Percentiles rank a stretch among this genome's conserved stretches.
These are phyloP conservation scores for Thraustotheca clavata DNA, from an alignment of 352 stramenopile species.

Conservation along the genomic window DNA sequence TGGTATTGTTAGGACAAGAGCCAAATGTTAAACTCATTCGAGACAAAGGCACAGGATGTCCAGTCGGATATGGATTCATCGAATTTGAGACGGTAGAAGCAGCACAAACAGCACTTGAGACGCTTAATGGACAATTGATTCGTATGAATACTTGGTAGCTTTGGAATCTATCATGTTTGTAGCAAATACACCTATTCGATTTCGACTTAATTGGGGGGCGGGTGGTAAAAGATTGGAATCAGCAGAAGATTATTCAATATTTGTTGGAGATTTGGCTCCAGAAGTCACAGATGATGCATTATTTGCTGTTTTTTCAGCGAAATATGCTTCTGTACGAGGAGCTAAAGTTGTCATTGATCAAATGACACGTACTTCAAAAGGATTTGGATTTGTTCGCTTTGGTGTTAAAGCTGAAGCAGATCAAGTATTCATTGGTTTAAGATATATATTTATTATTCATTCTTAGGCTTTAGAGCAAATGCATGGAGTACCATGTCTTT, in stretches of 20 bases:
- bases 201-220: constrained; percentile 89
- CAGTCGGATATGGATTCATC: constrained; percentile 86
- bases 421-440: neutral
- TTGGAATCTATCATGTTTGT: neutral
- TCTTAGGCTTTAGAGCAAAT: constrained; percentile 75
- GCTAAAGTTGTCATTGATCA: constrained; percentile 86
- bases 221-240: constrained; percentile 80
- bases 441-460: neutral
- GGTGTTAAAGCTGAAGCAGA: constrained; percentile 80
- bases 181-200: constrained; percentile 84
- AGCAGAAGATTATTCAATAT: constrained; percentile 83
- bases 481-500: constrained; percentile 85
- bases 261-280: constrained; percentile 85
- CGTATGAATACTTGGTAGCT: constrained; percentile 34
- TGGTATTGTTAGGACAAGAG: constrained; percentile 44
- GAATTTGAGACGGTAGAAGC: constrained; percentile 80
- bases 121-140: constrained; percentile 81
- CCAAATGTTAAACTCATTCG: constrained; percentile 86
- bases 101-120: constrained; percentile 78
- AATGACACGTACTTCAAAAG: constrained; percentile 84
- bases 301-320: constrained; percentile 66
- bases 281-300: constrained; percentile 86
- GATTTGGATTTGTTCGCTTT: constrained; percentile 90
- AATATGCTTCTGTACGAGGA: constrained; percentile 73
- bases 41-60: constrained; percentile 83